These are phyloP conservation scores for Pseudogymnoascus sp. DNA, from an alignment of 2,329 filamentous ascomycete species.

Conservation along the genomic window DNA sequence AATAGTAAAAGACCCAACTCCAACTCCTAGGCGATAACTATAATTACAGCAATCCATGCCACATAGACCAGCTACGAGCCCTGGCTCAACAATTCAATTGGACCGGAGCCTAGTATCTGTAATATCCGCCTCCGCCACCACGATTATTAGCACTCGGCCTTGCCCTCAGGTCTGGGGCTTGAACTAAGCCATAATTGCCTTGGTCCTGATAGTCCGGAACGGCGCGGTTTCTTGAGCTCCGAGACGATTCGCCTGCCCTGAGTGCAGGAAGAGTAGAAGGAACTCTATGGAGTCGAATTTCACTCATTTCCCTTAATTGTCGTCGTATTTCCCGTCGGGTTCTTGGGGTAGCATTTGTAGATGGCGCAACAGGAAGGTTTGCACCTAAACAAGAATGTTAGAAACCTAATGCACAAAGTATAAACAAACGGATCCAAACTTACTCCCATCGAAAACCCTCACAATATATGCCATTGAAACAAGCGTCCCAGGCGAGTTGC, in stretches of 20 bases:
- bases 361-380: no score
- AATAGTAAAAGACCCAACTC: neutral
- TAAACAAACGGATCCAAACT: neutral
- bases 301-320: no score
- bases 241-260: neutral
- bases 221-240: neutral
- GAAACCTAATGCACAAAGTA: no score
- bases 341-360: no score
- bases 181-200: neutral
- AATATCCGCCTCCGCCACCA: neutral
- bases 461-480: neutral
- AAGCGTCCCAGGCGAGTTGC: neutral
- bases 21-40: neutral
- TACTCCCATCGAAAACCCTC: neutral
- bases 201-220: neutral
- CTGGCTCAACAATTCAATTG: no score
- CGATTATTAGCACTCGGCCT: neutral
- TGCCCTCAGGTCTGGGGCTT: neutral
- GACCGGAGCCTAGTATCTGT: neutral
- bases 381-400: no score
- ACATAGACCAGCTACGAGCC: neutral
- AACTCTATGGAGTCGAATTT: no score
- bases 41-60: neutral
- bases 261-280: no score
- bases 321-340: no score